phyloP scores from a whole-genome alignment of 129 eudicot species.

The Pulicaria dysenterica region DNA sequence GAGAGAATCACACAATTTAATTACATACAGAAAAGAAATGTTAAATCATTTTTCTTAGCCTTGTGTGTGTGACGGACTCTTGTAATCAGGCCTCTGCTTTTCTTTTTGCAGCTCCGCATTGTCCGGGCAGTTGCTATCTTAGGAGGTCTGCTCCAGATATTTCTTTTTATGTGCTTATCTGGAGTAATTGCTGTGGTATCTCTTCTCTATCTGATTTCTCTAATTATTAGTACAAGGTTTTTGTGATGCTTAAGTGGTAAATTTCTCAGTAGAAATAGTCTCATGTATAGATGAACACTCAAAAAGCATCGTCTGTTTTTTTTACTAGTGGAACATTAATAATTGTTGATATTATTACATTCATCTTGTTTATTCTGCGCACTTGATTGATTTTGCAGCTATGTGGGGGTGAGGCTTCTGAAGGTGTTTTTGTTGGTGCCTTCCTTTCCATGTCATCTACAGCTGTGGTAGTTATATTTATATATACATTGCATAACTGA shows the following conservation, averaged over 20 bases:
- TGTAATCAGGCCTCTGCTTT: not conserved
- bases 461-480: slow-evolving; percentile 66
- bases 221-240: slow-evolving; percentile 3
- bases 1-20: too few relatives aligned
- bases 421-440: slow-evolving; percentile 90
- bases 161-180: slow-evolving; percentile 78
- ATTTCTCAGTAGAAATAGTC: not conserved
- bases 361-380: slow-evolving; percentile 5
- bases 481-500: not conserved
- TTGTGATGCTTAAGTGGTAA: not conserved
- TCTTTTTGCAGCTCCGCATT: slow-evolving; percentile 67
- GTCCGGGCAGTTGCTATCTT: slow-evolving; percentile 91
- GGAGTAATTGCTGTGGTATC: slow-evolving; percentile 80
- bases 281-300: not conserved
- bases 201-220: not conserved
- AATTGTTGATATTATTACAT: not conserved
- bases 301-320: not conserved
- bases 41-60: not conserved
- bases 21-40: not conserved
- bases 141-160: slow-evolving; percentile 84
- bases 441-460: slow-evolving; percentile 96
- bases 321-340: not conserved
- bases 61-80: slow-evolving; percentile 21
- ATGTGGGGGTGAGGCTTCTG: slow-evolving; percentile 87
- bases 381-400: slow-evolving; percentile 48